phyloP scores from a whole-genome alignment of 371 early-diverging fungal species.

The Vairimorpha necatrix region DNA sequence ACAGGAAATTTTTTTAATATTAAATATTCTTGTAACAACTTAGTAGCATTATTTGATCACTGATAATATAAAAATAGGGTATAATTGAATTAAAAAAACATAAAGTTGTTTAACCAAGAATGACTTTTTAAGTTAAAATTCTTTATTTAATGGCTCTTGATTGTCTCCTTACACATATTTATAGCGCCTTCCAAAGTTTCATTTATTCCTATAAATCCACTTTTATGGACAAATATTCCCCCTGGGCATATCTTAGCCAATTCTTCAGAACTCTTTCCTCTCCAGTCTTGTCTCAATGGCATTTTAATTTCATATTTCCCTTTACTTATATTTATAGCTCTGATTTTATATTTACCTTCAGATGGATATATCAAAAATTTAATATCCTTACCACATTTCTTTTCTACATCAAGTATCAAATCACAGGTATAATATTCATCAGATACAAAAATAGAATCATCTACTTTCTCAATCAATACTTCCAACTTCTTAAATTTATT shows the following conservation, averaged over 20 bases:
- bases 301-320: slow-evolving; percentile 77
- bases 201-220: slow-evolving; percentile 68
- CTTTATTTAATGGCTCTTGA: neutral
- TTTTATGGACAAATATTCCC: slow-evolving; percentile 84
- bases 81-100: neutral
- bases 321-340: slow-evolving; percentile 71
- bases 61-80: neutral
- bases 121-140: too few relatives aligned
- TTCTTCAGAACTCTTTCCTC: slow-evolving; percentile 80
- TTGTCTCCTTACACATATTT: slow-evolving; percentile 52
- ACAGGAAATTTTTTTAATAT: too few relatives aligned
- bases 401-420: slow-evolving; percentile 44
- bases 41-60: too few relatives aligned
- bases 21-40: too few relatives aligned
- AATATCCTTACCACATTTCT: slow-evolving; percentile 37
- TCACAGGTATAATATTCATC: neutral
- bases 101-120: neutral
- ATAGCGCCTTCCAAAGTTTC: slow-evolving; percentile 52
- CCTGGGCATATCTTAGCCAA: slow-evolving; percentile 73
- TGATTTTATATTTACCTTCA: slow-evolving; percentile 32
- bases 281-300: slow-evolving; percentile 84
- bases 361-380: slow-evolving; percentile 35
- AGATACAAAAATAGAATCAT: slow-evolving; percentile 36
- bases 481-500: slow-evolving; percentile 18
- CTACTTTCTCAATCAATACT: slow-evolving; percentile 2